These are phyloP conservation scores for Spizellomyces sp. DNA, from an alignment of 192 early-diverging fungal genomes.

Conservation along the genomic window DNA sequence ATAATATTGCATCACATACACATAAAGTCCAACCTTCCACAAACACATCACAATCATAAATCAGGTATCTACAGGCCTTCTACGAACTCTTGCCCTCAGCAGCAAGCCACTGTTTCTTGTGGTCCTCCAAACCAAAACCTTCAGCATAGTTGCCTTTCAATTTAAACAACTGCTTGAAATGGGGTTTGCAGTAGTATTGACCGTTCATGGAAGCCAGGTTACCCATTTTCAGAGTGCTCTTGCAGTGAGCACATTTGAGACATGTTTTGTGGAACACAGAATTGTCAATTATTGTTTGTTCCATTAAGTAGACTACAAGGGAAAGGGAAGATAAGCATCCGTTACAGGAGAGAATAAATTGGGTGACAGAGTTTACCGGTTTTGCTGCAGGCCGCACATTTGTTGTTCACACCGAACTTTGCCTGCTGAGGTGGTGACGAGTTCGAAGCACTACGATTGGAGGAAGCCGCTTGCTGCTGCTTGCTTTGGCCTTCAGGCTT, in stretches of 20 bases:
- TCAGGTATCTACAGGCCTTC: too few relatives aligned
- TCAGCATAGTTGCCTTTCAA: conserved; percentile 63
- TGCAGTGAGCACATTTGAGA: conserved; percentile 49
- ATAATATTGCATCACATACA: too few relatives aligned
- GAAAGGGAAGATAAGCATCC: neutral
- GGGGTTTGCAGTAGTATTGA: conserved; percentile 48
- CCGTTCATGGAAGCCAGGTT: conserved; percentile 46
- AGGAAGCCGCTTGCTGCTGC: neutral
- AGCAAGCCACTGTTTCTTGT: conserved; percentile 44
- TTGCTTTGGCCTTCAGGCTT: neutral
- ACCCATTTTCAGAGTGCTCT: conserved; percentile 39
- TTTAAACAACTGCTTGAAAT: conserved; percentile 59
- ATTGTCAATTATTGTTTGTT: conserved; percentile 37
- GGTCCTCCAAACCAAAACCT: conserved; percentile 53
- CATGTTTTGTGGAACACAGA: conserved; percentile 43
- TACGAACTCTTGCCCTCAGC: neutral
- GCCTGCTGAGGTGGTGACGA: neutral
- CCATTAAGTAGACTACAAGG: conserved; percentile 37
- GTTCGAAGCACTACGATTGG: neutral
- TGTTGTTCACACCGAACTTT: conserved; percentile 18
- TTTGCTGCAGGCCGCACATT: conserved; percentile 24
- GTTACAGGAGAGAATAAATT: neutral
- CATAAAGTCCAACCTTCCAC: too few relatives aligned
- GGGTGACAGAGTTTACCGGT: neutral
- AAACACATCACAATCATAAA: too few relatives aligned